Conservation (phyloP, 208 protist species). For the Acanthamoeba castellanii region DNA sequence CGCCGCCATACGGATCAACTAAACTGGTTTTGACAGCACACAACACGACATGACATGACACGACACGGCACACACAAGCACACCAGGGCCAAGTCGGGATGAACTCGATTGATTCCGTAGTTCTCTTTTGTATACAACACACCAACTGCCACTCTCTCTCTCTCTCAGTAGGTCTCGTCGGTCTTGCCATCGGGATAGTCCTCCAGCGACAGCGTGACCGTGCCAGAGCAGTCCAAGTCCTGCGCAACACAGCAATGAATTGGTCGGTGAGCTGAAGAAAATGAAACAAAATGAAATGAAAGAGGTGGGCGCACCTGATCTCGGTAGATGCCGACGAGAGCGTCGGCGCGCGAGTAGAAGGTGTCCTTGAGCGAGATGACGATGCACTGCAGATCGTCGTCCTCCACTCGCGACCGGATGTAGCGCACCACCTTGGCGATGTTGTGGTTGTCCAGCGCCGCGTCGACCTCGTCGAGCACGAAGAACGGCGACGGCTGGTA, state of each 20-base stretch:
- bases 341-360: constrained; percentile 96
- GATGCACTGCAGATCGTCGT: constrained; percentile 95
- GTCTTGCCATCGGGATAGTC: constrained; percentile 51
- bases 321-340: constrained; percentile 97
- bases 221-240: constrained; percentile 47
- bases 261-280: not conserved
- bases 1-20: too few relatives aligned
- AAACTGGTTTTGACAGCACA: too few relatives aligned
- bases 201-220: constrained; percentile 41
- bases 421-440: constrained; percentile 96
- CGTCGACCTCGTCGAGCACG: constrained; percentile 99
- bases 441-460: constrained; percentile 98
- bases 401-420: constrained; percentile 87
- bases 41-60: too few relatives aligned
- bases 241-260: not conserved
- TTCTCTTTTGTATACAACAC: not conserved
- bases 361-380: constrained; percentile 98
- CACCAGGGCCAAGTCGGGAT: too few relatives aligned
- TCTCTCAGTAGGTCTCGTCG: constrained; percentile 10
- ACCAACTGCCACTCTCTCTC: not conserved
- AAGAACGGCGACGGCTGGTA: constrained; percentile 98
- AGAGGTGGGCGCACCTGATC: not conserved
- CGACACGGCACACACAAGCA: too few relatives aligned
- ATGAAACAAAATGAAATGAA: not conserved
- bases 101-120: too few relatives aligned